Conservation (phyloP, 345 rosid species). For the Mallotus nudiflorus region DNA sequence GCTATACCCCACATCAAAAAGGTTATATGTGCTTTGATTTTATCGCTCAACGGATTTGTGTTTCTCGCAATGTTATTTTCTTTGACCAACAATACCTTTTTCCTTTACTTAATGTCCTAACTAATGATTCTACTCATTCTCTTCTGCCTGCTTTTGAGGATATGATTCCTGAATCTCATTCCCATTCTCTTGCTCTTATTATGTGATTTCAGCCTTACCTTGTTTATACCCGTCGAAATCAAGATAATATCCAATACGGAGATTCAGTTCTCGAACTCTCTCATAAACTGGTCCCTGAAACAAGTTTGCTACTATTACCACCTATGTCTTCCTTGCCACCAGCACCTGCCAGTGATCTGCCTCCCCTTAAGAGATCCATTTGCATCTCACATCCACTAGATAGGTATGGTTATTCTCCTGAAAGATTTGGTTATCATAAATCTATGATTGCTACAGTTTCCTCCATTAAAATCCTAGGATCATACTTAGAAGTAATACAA, state of each 20-base stretch:
- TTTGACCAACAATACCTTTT: background rate
- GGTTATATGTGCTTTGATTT: background rate
- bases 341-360: too few relatives aligned
- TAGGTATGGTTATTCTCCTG: background rate
- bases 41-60: background rate
- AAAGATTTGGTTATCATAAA: background rate
- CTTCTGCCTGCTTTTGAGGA: background rate
- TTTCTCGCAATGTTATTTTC: conserved; percentile 1
- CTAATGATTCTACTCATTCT: background rate
- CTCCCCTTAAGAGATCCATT: background rate
- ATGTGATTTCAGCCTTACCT: background rate
- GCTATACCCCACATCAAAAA: background rate
- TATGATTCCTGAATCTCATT: background rate
- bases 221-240: background rate
- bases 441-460: background rate
- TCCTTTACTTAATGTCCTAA: background rate
- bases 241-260: background rate
- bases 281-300: too few relatives aligned
- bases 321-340: background rate
- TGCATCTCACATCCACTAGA: background rate
- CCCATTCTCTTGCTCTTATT: background rate
- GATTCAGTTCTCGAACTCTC: background rate
- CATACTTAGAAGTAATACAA: too few relatives aligned
- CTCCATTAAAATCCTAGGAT: background rate
- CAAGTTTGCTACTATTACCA: too few relatives aligned